Evolutionary conservation across 2,329 filamentous ascomycete genomes (phyloP).

Genomic region (Aspergillus cejpii): DNA sequence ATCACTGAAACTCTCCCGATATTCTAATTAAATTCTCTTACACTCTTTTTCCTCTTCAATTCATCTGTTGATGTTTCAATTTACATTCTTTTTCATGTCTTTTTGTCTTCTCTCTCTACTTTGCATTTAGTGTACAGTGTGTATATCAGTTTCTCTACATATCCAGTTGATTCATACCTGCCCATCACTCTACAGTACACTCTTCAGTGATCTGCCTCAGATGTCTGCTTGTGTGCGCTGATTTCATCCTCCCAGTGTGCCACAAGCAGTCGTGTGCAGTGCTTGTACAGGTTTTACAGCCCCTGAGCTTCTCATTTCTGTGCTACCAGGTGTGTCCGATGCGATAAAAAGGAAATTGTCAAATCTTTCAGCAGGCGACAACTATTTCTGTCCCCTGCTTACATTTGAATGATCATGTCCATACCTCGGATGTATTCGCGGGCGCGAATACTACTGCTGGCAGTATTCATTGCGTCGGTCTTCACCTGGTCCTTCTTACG

Average conservation of each 20-base stretch:
- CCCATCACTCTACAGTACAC: too few relatives aligned
- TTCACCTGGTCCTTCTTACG: conserved; percentile 15
- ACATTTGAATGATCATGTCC: conserved; percentile 6
- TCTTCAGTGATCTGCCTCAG: not conserved
- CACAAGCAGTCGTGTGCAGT: not conserved
- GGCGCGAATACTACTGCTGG: conserved; percentile 16
- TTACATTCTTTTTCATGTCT: too few relatives aligned
- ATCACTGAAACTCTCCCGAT: too few relatives aligned
- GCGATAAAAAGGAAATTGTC: not conserved
- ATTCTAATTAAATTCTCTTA: too few relatives aligned
- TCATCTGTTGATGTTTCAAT: too few relatives aligned
- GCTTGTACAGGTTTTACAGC: not conserved
- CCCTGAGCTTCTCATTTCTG: not conserved
- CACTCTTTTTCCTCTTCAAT: too few relatives aligned
- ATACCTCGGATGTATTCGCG: conserved; percentile 14
- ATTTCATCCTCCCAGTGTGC: not conserved
- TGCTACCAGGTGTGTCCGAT: not conserved
- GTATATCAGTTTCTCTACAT: too few relatives aligned
- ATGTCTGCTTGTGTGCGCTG: not conserved
- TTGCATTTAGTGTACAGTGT: too few relatives aligned
- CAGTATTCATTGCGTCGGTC: conserved; percentile 10
- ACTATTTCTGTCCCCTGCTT: not conserved
- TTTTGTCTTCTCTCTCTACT: too few relatives aligned
- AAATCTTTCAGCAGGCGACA: not conserved
- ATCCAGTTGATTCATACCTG: too few relatives aligned